Percentiles rank a stretch among this genome's conserved stretches.
Evolutionary conservation across 1,284 basidiomycete species (phyloP).

Genomic region (Pulchroboletus neoregius): DNA sequence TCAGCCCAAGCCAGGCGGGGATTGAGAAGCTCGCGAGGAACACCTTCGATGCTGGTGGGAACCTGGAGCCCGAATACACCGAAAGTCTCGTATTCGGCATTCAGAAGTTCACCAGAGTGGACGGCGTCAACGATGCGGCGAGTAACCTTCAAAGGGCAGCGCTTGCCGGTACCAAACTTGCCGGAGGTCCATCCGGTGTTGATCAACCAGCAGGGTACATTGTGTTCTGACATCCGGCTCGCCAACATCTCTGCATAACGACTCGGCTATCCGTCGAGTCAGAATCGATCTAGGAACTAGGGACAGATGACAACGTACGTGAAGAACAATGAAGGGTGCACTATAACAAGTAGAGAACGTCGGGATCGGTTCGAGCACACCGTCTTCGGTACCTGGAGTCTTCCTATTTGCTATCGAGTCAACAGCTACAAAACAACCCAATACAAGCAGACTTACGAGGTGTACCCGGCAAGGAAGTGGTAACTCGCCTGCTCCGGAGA

Average conservation of each 20-base stretch:
- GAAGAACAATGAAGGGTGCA: constrained; percentile 98
- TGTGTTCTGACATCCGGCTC: constrained; percentile 87
- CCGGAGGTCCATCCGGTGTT: constrained; percentile 99
- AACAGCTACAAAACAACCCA: not conserved
- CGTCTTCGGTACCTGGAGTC: constrained; percentile 97
- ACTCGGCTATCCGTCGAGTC: constrained; percentile 54
- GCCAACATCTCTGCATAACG: constrained; percentile 98
- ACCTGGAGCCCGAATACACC: constrained; percentile 76
- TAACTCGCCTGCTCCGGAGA: constrained; percentile 95
- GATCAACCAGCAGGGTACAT: constrained; percentile 97
- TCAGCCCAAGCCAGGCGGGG: constrained; percentile 82
- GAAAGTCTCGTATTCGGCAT: constrained; percentile 86
- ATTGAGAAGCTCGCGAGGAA: constrained; percentile 87
- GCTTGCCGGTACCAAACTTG: constrained; percentile 87
- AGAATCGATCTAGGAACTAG: not conserved
- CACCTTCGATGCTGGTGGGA: constrained; percentile 77
- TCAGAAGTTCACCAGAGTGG: constrained; percentile 88
- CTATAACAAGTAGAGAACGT: constrained; percentile 99
- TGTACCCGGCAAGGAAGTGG: constrained; percentile 96
- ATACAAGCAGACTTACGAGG: constrained; percentile 56
- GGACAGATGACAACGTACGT: constrained; percentile 46
- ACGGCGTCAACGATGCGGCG: constrained; percentile 96
- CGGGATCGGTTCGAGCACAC: constrained; percentile 95
- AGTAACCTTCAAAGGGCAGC: constrained; percentile 94
- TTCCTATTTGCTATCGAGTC: constrained; percentile 44